phyloP scores from a whole-genome alignment of 2,329 filamentous ascomycete genomes.

The Diplocarpon mali region DNA sequence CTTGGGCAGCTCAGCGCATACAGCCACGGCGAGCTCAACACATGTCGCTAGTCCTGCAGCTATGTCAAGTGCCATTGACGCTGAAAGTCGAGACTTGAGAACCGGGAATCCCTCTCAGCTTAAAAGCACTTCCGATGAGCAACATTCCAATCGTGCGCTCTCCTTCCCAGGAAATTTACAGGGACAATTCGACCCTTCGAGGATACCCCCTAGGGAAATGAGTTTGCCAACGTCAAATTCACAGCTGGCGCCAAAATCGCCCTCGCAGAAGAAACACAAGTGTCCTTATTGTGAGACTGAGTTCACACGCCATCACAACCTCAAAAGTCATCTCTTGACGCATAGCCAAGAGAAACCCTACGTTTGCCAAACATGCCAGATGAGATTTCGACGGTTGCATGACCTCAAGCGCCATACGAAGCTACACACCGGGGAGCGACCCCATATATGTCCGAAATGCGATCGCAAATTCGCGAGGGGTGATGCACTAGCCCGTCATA shows the following conservation, averaged over 20 bases:
- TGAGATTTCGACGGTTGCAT: conserved; percentile 84
- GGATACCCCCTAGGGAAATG: conserved; percentile 36
- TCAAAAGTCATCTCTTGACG: conserved; percentile 93
- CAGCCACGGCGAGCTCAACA: conserved; percentile 26
- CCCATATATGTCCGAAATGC: conserved; percentile 90
- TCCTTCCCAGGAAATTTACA: conserved; percentile 26
- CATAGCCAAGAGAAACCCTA: conserved; percentile 99
- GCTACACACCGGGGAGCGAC: conserved; percentile 90
- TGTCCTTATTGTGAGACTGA: conserved; percentile 95
- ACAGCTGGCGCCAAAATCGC: conserved; percentile 49
- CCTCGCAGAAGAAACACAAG: conserved; percentile 81
- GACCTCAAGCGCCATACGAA: conserved; percentile 95
- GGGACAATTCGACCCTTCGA: conserved; percentile 18
- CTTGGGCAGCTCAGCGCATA: conserved; percentile 24
- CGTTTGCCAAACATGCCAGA: conserved; percentile 83
- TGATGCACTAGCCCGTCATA: conserved; percentile 87
- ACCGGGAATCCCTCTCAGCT: conserved; percentile 11
- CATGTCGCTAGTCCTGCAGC: conserved; percentile 24
- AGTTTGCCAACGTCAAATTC: conserved; percentile 44
- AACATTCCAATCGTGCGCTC: conserved; percentile 21
- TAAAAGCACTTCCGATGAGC: conserved; percentile 19
- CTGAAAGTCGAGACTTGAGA: conserved; percentile 19
- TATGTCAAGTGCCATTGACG: conserved; percentile 19
- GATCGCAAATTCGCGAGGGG: conserved; percentile 90
- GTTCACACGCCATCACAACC: conserved; percentile 93